Evolutionary conservation across 2,329 filamentous ascomycete species (phyloP).

Genomic region (Neopestalotiopsis sp.): DNA sequence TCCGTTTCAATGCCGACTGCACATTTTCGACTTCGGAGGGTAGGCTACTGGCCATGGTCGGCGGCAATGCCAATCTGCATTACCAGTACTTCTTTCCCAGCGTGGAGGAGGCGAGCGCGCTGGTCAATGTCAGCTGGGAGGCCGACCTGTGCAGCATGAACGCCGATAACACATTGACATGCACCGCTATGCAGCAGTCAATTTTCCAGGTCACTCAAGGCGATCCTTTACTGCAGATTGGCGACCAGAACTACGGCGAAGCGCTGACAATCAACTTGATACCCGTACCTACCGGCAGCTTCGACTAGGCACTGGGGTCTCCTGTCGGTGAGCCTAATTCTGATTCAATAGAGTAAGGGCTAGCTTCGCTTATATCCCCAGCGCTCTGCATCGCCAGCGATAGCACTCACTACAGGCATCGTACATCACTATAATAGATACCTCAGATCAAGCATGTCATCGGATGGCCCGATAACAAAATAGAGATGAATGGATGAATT

Average conservation of each 20-base stretch:
- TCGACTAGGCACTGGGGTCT: not conserved
- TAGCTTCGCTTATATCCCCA: too few species aligned
- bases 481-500: too few species aligned
- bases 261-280: not conserved
- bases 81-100: slow-evolving; percentile 14
- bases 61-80: not conserved
- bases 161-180: not conserved
- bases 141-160: slow-evolving; percentile 3
- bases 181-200: slow-evolving; percentile 5
- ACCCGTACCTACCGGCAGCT: not conserved
- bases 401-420: too few species aligned
- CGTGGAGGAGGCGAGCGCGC: not conserved
- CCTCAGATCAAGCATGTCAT: too few species aligned
- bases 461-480: too few species aligned
- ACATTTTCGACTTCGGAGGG: not conserved
- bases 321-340: not conserved
- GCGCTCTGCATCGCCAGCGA: too few species aligned
- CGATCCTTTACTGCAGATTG: not conserved
- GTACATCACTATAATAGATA: too few species aligned
- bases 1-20: slow-evolving; percentile 3
- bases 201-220: slow-evolving; percentile 3
- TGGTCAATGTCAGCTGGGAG: slow-evolving; percentile 6
- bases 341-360: not conserved
- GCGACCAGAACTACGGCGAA: slow-evolving; percentile 8
- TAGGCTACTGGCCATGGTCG: slow-evolving; percentile 5